Conservation (phyloP, 2,329 filamentous ascomycete genomes). For the Colletotrichum siamense region DNA sequence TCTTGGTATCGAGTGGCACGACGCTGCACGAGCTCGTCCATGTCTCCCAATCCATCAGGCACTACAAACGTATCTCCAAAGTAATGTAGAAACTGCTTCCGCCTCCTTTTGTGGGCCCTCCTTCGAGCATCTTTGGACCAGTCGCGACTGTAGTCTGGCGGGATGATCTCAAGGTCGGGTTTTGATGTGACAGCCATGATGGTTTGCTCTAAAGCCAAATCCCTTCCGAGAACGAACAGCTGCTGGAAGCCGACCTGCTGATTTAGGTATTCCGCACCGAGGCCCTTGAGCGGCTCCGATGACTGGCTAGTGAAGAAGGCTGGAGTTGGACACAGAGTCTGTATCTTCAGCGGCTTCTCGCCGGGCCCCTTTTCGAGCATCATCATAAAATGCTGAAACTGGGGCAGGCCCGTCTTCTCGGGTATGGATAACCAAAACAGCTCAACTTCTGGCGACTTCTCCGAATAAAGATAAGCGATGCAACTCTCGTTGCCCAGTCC, state of each 20-base stretch:
- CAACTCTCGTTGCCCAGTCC: slow-evolving; percentile 7
- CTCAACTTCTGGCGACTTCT: slow-evolving; percentile 33
- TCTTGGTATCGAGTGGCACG: slow-evolving; percentile 4
- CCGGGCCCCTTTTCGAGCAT: not conserved
- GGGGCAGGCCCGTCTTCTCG: slow-evolving; percentile 30
- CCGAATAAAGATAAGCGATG: slow-evolving; percentile 41
- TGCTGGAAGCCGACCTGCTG: slow-evolving; percentile 15
- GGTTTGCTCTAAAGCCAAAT: slow-evolving; percentile 10
- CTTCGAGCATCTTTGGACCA: not conserved
- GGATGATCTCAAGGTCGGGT: not conserved
- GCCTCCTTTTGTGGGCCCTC: slow-evolving; percentile 4
- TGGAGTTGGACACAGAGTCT: slow-evolving; percentile 9
- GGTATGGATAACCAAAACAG: slow-evolving; percentile 39
- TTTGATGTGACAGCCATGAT: slow-evolving; percentile 5
- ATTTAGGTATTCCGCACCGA: not conserved
- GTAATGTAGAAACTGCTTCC: slow-evolving; percentile 14
- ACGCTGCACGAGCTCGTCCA: slow-evolving; percentile 18
- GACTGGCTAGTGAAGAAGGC: not conserved
- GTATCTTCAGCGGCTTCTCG: not conserved
- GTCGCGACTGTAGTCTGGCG: slow-evolving; percentile 13
- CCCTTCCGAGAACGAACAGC: slow-evolving; percentile 12
- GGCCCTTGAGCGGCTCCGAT: not conserved
- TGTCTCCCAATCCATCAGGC: slow-evolving; percentile 20
- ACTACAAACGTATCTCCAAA: slow-evolving; percentile 20
- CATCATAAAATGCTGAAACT: slow-evolving; percentile 41